A percentile compares a stretch with the other conserved stretches of the same genome.
Evolutionary conservation across 2,329 filamentous ascomycete genomes (phyloP).

Genomic region (Ceratocystis huliohia): DNA sequence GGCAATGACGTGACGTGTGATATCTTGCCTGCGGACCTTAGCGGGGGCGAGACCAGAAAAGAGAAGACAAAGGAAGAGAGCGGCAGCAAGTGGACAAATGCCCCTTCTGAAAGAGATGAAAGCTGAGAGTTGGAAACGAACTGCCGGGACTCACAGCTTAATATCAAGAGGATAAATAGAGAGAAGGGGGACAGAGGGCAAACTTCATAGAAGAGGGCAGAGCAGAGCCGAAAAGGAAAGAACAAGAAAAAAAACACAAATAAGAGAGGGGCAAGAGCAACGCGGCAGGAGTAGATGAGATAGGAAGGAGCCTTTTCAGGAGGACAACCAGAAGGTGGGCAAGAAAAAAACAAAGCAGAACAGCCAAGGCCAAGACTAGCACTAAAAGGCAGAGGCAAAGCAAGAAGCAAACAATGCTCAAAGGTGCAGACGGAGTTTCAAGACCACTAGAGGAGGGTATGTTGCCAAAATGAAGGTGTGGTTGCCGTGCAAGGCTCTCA

Average conservation of each 20-base stretch:
- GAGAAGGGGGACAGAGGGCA: no score
- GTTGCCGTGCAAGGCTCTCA: background rate
- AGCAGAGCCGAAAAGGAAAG: background rate
- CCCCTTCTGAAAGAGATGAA: background rate
- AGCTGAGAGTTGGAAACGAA: constrained; percentile 4
- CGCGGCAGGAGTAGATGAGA: background rate
- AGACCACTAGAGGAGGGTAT: background rate
- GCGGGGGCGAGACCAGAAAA: background rate
- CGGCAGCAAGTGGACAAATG: background rate
- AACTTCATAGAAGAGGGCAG: background rate
- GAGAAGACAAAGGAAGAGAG: background rate
- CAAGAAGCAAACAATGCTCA: constrained; percentile 1
- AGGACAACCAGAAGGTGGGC: background rate
- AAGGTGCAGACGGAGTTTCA: background rate
- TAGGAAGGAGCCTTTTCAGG: background rate
- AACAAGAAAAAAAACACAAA: constrained; percentile 12
- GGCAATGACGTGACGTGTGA: background rate
- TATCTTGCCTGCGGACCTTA: background rate
- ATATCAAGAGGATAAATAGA: background rate
- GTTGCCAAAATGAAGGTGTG: background rate
- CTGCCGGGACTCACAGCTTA: no score
- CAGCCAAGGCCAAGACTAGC: background rate
- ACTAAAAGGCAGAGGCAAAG: background rate
- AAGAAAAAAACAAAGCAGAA: constrained; percentile 9
- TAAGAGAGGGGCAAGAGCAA: constrained; percentile 10